phyloP scores from a whole-genome alignment of 2,329 filamentous ascomycete species.

The Aschersonia sp. region DNA sequence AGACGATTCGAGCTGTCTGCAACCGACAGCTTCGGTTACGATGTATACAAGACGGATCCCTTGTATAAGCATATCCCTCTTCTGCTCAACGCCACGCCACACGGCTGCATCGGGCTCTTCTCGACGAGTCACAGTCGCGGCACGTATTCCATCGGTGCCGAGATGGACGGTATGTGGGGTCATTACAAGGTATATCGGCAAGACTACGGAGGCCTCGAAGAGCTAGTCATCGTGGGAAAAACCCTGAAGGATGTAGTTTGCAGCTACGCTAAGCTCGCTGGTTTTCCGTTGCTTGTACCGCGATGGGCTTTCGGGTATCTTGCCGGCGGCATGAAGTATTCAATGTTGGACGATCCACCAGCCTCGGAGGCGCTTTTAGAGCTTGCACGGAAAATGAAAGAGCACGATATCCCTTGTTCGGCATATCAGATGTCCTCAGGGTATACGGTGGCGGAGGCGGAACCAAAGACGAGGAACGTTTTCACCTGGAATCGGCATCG shows the following conservation, averaged over 20 bases:
- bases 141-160: constrained; percentile 51
- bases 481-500: constrained; percentile 52
- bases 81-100: constrained; percentile 50
- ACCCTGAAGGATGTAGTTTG: constrained; percentile 52
- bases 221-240: constrained; percentile 53
- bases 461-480: constrained; percentile 37
- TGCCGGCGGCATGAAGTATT: constrained; percentile 45
- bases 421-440: constrained; percentile 61
- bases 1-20: constrained; percentile 47
- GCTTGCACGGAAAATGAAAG: constrained; percentile 44
- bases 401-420: constrained; percentile 54
- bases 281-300: constrained; percentile 52
- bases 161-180: constrained; percentile 65
- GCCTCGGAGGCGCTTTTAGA: constrained; percentile 45
- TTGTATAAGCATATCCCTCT: constrained; percentile 65
- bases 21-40: constrained; percentile 61
- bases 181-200: constrained; percentile 62
- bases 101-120: constrained; percentile 52
- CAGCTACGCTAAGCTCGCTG: constrained; percentile 52
- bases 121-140: constrained; percentile 51
- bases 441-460: constrained; percentile 51
- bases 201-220: constrained; percentile 55
- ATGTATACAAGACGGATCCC: constrained; percentile 55
- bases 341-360: constrained; percentile 31
- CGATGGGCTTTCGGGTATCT: constrained; percentile 63